Conservation (phyloP, 768 basidiomycete species). For the Mycena floridula region DNA sequence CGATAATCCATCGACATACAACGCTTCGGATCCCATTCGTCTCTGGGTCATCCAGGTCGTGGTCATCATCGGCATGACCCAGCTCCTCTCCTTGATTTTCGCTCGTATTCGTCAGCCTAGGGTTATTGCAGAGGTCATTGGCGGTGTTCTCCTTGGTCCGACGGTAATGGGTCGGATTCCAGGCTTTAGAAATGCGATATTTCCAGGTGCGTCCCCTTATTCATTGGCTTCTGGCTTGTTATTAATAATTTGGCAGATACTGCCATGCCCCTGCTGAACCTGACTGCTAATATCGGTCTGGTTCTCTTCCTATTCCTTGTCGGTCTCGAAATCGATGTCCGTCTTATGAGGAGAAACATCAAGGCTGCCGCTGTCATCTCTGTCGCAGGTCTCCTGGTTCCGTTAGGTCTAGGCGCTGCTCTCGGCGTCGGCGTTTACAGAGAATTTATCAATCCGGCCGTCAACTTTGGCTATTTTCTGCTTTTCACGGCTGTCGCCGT, state of each 20-base stretch:
- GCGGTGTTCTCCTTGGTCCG: slow-evolving; percentile 81
- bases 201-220: slow-evolving; percentile 30
- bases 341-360: slow-evolving; percentile 59
- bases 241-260: slow-evolving; percentile 27
- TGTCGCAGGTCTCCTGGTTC: slow-evolving; percentile 62
- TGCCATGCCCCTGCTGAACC: slow-evolving; percentile 52
- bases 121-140: slow-evolving; percentile 93
- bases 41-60: slow-evolving; percentile 76
- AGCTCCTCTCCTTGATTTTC: slow-evolving; percentile 61
- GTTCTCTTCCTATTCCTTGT: slow-evolving; percentile 79
- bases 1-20: slow-evolving; percentile 62
- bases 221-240: not conserved
- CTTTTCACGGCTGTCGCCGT: slow-evolving; percentile 83
- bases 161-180: slow-evolving; percentile 78
- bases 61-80: slow-evolving; percentile 77
- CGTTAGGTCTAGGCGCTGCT: slow-evolving; percentile 77
- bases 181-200: slow-evolving; percentile 55
- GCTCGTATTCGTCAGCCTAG: slow-evolving; percentile 75
- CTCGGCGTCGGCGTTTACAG: slow-evolving; percentile 69
- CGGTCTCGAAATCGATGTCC: slow-evolving; percentile 77
- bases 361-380: slow-evolving; percentile 54
- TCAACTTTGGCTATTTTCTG: slow-evolving; percentile 76
- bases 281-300: slow-evolving; percentile 73
- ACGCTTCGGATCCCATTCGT: slow-evolving; percentile 58
- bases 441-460: slow-evolving; percentile 48